A percentile compares a stretch with the other conserved stretches of the same genome.
phyloP scores from a whole-genome alignment of 768 basidiomycete species.

The Goffeauzyma gilvescens region DNA sequence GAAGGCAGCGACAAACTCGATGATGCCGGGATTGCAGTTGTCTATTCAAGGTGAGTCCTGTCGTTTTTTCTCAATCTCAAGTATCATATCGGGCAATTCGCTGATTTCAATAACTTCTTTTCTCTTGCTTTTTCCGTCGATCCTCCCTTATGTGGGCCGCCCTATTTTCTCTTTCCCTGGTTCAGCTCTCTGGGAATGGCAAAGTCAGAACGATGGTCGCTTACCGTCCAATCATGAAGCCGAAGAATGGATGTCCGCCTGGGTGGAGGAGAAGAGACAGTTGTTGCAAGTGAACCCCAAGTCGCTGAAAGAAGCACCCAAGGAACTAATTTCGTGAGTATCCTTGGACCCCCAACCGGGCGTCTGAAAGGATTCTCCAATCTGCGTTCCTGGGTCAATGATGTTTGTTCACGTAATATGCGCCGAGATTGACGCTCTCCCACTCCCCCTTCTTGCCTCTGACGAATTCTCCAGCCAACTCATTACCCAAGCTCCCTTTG shows the following conservation, averaged over 20 bases:
- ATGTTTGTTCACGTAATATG: neutral
- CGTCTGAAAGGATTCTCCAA: neutral
- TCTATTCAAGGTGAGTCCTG: conserved; percentile 46
- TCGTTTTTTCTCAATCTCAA: neutral
- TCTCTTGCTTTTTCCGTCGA: too few relatives aligned
- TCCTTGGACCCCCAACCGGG: neutral
- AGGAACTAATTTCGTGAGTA: conserved; percentile 45
- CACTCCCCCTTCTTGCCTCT: neutral
- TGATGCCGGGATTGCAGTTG: conserved; percentile 58
- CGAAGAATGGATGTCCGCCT: conserved; percentile 45
- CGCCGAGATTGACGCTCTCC: conserved; percentile 20
- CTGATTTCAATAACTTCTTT: too few relatives aligned
- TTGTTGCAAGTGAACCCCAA: conserved; percentile 45
- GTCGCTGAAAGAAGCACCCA: conserved; percentile 33
- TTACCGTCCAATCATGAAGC: conserved; percentile 41
- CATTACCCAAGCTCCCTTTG: conserved; percentile 50
- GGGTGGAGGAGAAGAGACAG: conserved; percentile 45
- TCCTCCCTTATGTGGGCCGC: too few relatives aligned
- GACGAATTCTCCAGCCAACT: conserved; percentile 39
- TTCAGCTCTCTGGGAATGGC: conserved; percentile 67
- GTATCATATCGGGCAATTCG: neutral
- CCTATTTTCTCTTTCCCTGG: neutral
- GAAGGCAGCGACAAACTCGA: conserved; percentile 58
- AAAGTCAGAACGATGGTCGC: conserved; percentile 40
- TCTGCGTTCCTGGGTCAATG: neutral